These are phyloP conservation scores for Platismatia glauca DNA, from an alignment of 495 filamentous ascomycete genomes.

Conservation along the genomic window DNA sequence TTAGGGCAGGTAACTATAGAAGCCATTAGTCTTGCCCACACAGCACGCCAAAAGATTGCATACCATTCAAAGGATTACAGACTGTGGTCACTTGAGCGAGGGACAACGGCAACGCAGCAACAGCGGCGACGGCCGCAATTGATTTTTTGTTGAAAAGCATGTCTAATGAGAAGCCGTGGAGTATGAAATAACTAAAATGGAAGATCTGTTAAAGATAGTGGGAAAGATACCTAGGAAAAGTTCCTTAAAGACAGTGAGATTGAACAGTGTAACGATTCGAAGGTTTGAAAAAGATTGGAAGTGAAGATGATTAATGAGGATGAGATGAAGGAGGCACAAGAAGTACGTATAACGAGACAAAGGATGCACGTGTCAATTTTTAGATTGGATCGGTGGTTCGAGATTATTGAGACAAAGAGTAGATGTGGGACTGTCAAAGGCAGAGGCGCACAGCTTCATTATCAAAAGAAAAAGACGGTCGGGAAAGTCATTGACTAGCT, in stretches of 20 bases:
- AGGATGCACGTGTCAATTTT: neutral
- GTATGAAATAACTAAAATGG: neutral
- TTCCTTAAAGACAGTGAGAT: neutral
- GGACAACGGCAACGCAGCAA: conserved; percentile 26
- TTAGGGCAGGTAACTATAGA: conserved; percentile 16
- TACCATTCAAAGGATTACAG: conserved; percentile 20
- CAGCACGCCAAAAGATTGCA: neutral
- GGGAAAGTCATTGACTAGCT: neutral
- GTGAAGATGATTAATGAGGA: neutral
- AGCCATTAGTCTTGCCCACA: neutral
- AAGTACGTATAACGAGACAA: neutral
- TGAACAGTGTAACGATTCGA: neutral
- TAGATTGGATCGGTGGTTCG: neutral
- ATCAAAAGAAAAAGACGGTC: neutral
- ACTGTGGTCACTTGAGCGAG: conserved; percentile 41
- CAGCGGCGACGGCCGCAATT: conserved; percentile 1
- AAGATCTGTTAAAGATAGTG: neutral
- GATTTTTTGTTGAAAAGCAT: conserved; percentile 5
- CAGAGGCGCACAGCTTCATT: neutral
- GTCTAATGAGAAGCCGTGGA: neutral
- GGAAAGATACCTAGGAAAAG: neutral
- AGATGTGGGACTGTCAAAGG: neutral
- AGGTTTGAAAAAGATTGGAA: neutral
- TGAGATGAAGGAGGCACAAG: neutral
- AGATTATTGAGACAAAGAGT: neutral